Evolutionary conservation across 768 basidiomycete species (phyloP), one percentile per base, ranked within the genome.

Genomic region (Scleroderma citrinum): DNA sequence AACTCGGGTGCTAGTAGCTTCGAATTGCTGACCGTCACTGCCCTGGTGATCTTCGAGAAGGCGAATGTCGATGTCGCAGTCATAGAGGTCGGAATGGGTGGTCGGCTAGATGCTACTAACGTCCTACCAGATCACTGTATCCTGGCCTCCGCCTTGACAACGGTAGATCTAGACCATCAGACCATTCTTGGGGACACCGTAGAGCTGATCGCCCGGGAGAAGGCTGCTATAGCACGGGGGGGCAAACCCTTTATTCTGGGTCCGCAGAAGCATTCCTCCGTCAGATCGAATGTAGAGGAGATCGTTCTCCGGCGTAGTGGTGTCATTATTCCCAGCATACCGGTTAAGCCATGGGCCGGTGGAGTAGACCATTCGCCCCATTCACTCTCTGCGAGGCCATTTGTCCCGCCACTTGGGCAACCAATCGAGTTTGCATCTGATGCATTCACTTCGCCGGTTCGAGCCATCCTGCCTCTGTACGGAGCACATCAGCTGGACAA

Each of bases 51-150:
- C 39, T 92, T 99, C 59, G 84, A 93, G 60, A 67, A 68, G 7
- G 70, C 69, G 2, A 55, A 68, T n/a, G 75, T 94, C 6, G 94
- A 97, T 56, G 59, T 97, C 34, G 85, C 83, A 19, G 80, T 98
- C 10, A 67, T 96, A 38, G 95, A 99, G 69, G 94, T 92, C 10
- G 95, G 96, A 0, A 85, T 99, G 86, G 96, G 96, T 0, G 96
- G 96, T 5, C 75, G 81, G 3, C 68, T 85, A 44, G 96, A 98
- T 63, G 95, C 96, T 17, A 99, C 96, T 3, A 99, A 99, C 62
- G 76, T 87, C 47, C 79, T 98, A 17, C 78, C 88, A 2, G 78
- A 85, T 39, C 72, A 76, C 1, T 70, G 70, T 44, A 77, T 94
- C 36, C 66, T 92, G 29, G 80, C 84, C 2, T 90, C 88, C n/a